Percentiles rank a stretch among this genome's conserved stretches.
phyloP scores from a whole-genome alignment of 2,329 filamentous ascomycete species.

The Aspergillus persii region DNA sequence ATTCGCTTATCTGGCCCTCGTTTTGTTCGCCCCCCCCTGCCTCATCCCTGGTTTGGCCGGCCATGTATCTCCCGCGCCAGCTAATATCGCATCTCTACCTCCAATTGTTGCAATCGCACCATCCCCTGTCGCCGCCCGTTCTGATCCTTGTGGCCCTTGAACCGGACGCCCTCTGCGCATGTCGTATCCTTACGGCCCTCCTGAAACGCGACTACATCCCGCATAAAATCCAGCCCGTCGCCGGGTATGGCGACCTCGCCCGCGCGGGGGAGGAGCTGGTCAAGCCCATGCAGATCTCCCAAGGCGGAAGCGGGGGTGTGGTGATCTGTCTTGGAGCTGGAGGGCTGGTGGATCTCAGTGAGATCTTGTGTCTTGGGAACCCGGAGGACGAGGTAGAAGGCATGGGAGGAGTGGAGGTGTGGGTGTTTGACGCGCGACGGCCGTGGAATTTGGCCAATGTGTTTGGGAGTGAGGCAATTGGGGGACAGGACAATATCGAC shows the following conservation, averaged over 20 bases:
- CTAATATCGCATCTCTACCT: conserved; percentile 89
- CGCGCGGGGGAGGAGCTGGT: conserved; percentile 76
- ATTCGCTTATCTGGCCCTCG: not conserved
- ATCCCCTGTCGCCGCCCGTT: conserved; percentile 87
- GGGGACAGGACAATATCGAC: conserved; percentile 50
- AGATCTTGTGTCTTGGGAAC: conserved; percentile 73
- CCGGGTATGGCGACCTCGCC: conserved; percentile 86
- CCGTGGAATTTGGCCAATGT: conserved; percentile 96
- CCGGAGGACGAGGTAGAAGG: conserved; percentile 59
- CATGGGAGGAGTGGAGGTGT: conserved; percentile 86
- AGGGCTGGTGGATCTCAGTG: conserved; percentile 82
- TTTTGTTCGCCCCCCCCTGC: conserved; percentile 10
- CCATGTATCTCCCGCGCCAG: conserved; percentile 91
- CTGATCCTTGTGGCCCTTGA: conserved; percentile 90
- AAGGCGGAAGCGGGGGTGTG: conserved; percentile 81
- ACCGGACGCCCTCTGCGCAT: conserved; percentile 91
- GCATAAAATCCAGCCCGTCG: conserved; percentile 93
- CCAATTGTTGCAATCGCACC: conserved; percentile 80
- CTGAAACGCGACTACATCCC: conserved; percentile 96
- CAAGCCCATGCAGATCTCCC: conserved; percentile 77
- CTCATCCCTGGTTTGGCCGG: conserved; percentile 23
- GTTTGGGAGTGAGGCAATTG: conserved; percentile 69
- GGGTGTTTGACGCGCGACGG: conserved; percentile 86
- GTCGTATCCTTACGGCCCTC: conserved; percentile 87
- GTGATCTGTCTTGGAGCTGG: conserved; percentile 92